Conservation (phyloP, 176 grass and related monocot species). For the Musa troglodytarum region DNA sequence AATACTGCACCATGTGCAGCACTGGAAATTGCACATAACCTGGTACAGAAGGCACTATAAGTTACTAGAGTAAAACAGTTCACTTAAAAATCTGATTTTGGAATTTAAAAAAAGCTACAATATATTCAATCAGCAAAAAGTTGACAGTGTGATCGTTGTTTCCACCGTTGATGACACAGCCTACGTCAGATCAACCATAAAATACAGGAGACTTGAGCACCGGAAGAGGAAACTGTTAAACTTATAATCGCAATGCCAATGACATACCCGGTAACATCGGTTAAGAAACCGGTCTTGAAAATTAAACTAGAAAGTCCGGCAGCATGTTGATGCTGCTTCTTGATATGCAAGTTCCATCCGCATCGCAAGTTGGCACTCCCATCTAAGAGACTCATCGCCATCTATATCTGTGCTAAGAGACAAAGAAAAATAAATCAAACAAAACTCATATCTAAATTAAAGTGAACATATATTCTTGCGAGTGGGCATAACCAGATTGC, state of each 20-base stretch:
- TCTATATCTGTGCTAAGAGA: conserved; percentile 12
- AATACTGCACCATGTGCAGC: conserved; percentile 24
- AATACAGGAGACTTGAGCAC: conserved; percentile 4
- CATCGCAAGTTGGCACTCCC: conserved; percentile 41
- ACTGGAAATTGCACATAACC: conserved; percentile 18
- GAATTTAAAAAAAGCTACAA: neutral
- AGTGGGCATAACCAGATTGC: too few species aligned
- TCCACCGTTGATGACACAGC: neutral
- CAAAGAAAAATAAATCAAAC: too few species aligned
- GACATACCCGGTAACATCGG: conserved; percentile 52
- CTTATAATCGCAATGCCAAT: neutral
- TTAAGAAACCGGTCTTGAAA: conserved; percentile 32
- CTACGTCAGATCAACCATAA: conserved; percentile 3
- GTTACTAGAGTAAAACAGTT: neutral
- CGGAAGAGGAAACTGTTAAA: neutral
- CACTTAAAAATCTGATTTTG: neutral
- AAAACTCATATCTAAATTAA: too few species aligned
- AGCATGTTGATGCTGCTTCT: conserved; percentile 40
- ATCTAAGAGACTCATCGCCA: conserved; percentile 42
- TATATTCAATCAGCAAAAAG: neutral
- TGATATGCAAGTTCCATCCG: conserved; percentile 26
- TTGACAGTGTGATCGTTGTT: neutral
- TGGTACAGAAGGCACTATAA: neutral
- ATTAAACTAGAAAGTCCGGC: conserved; percentile 28
- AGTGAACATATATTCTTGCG: too few species aligned